phyloP scores from a whole-genome alignment of 2,329 filamentous ascomycete genomes.

The Fusarium marasasianum region DNA sequence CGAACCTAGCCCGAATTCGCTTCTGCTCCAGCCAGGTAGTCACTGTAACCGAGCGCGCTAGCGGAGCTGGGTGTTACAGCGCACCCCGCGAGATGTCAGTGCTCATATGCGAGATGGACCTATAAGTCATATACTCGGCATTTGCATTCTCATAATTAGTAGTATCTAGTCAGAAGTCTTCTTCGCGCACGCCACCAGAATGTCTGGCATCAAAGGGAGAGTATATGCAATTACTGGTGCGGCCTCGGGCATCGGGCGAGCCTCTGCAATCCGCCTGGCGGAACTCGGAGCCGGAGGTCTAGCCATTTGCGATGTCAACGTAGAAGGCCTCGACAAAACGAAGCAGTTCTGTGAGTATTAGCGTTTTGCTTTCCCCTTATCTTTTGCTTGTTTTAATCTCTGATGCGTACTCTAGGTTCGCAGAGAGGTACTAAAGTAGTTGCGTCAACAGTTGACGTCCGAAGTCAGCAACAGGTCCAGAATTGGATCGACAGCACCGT shows the following conservation, averaged over 20 bases:
- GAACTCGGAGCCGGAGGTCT: not conserved
- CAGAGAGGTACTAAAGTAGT: not conserved
- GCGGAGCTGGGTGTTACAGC: too few relatives aligned
- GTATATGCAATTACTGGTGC: not conserved
- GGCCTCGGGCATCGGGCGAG: not conserved
- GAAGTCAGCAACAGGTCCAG: not conserved
- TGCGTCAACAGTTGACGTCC: not conserved
- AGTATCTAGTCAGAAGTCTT: rapidly evolving
- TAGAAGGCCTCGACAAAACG: not conserved
- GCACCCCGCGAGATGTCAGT: too few relatives aligned
- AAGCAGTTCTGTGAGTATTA: not conserved
- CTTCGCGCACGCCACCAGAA: rapidly evolving
- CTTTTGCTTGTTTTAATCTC: rapidly evolving
- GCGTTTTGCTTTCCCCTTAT: rapidly evolving
- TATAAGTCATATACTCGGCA: not conserved
- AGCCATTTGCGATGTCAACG: not conserved
- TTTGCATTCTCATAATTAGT: not conserved
- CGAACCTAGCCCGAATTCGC: not conserved
- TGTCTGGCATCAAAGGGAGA: not conserved
- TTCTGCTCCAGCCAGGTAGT: not conserved
- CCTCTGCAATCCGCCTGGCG: not conserved
- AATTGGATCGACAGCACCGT: not conserved
- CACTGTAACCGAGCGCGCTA: not conserved
- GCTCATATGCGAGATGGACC: not conserved
- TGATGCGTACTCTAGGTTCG: not conserved